Evolutionary conservation across 495 filamentous ascomycete genomes (phyloP).

Genomic region (Daldinia decipiens): DNA sequence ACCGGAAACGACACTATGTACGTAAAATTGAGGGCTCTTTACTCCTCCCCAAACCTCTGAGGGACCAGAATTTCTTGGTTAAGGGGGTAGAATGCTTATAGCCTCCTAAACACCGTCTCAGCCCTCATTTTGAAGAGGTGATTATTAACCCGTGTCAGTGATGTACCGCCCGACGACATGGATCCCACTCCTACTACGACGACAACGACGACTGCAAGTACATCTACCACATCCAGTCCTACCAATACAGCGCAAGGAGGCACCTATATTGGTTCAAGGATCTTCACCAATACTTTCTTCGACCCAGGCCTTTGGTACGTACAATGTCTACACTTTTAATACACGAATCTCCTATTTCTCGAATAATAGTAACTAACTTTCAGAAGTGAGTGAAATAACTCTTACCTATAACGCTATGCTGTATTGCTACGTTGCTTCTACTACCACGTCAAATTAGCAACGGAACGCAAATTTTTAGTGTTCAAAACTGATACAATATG

Average conservation of each 20-base stretch:
- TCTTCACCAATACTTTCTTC: conserved; percentile 54
- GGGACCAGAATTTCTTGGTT: too few relatives aligned
- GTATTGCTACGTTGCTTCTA: not conserved
- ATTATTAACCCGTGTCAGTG: not conserved
- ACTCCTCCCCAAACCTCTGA: too few relatives aligned
- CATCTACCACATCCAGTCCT: conserved; percentile 4
- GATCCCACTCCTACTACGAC: conserved; percentile 15
- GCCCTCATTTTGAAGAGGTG: not conserved
- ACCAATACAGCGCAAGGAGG: conserved; percentile 12
- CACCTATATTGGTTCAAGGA: conserved; percentile 57
- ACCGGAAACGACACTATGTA: conserved; percentile 54
- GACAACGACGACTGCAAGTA: not conserved
- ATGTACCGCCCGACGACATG: conserved; percentile 3
- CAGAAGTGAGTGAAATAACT: not conserved
- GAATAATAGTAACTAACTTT: not conserved
- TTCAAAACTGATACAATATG: not conserved
- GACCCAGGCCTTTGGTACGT: conserved; percentile 47
- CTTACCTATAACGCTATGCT: not conserved
- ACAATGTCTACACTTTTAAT: not conserved
- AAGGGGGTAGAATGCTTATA: too few relatives aligned
- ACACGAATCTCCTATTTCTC: not conserved
- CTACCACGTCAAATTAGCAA: not conserved
- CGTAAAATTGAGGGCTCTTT: too few relatives aligned
- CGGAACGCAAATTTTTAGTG: not conserved
- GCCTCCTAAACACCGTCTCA: not conserved